Evolutionary conservation across 192 early-diverging fungal species (phyloP).

Genomic region (Linnemannia exigua): DNA sequence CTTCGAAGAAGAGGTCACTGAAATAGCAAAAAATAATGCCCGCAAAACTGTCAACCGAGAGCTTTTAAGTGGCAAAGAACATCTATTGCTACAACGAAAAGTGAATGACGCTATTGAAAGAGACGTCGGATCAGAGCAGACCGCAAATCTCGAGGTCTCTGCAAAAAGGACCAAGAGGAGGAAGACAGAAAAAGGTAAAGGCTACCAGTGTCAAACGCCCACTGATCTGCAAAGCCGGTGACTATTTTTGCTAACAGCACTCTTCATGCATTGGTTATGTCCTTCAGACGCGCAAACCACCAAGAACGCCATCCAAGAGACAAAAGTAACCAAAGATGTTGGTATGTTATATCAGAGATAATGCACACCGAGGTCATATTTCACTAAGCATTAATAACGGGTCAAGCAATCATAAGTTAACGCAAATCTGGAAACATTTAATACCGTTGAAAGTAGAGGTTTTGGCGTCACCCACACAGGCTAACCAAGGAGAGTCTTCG

Average conservation of each 20-base stretch:
- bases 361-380: neutral
- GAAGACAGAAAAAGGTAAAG: neutral
- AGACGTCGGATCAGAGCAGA: too few species aligned
- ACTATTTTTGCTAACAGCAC: neutral
- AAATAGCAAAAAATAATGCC: conserved; percentile 17
- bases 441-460: neutral
- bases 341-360: too few species aligned
- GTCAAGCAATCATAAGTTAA: neutral
- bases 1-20: conserved; percentile 14
- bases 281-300: neutral
- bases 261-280: neutral
- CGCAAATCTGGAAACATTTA: neutral
- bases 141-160: too few species aligned
- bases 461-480: neutral
- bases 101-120: conserved; percentile 12
- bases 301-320: neutral
- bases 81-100: conserved; percentile 17
- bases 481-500: neutral
- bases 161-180: neutral
- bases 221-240: neutral
- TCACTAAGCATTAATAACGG: neutral
- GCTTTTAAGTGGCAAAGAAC: conserved; percentile 29
- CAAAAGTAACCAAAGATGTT: too few species aligned
- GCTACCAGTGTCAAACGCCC: neutral
- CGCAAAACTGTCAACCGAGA: conserved; percentile 11